Conservation (phyloP, 2,329 filamentous ascomycete genomes). For the Bertia moriformis region DNA sequence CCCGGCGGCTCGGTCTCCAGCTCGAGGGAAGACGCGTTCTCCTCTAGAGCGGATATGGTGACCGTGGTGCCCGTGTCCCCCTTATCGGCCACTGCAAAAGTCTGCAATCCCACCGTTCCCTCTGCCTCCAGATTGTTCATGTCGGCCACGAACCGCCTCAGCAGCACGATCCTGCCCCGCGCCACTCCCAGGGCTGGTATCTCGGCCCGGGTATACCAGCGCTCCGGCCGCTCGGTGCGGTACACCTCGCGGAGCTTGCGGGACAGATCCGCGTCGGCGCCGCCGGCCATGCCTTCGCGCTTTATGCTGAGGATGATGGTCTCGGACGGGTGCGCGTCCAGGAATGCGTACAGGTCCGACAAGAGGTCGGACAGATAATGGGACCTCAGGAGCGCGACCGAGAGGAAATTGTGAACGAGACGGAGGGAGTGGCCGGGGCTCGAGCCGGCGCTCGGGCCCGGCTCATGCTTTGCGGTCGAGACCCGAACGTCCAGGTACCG, state of each 20-base stretch:
- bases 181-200: slow-evolving; percentile 68
- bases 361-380: slow-evolving; percentile 69
- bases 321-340: slow-evolving; percentile 66
- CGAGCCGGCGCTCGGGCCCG: too few relatives aligned
- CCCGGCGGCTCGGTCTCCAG: too few relatives aligned
- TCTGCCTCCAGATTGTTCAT: slow-evolving; percentile 30
- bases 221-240: slow-evolving; percentile 32
- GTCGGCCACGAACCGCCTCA: slow-evolving; percentile 65
- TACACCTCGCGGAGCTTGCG: slow-evolving; percentile 63
- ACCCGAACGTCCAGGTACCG: slow-evolving; percentile 90
- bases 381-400: slow-evolving; percentile 66
- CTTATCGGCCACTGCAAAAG: slow-evolving; percentile 19
- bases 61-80: not conserved
- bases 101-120: too few relatives aligned
- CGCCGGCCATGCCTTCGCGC: slow-evolving; percentile 71
- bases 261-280: slow-evolving; percentile 66
- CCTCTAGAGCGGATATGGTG: too few relatives aligned
- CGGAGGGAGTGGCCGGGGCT: slow-evolving; percentile 50
- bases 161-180: slow-evolving; percentile 68
- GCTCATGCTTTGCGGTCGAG: slow-evolving; percentile 18
- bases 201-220: slow-evolving; percentile 67
- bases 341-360: slow-evolving; percentile 57
- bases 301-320: slow-evolving; percentile 78
- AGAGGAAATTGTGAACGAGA: slow-evolving; percentile 83
- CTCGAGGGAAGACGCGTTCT: not conserved